These are phyloP conservation scores for Lobulomyces angularis DNA, from an alignment of 192 early-diverging fungal genomes.

Conservation along the genomic window DNA sequence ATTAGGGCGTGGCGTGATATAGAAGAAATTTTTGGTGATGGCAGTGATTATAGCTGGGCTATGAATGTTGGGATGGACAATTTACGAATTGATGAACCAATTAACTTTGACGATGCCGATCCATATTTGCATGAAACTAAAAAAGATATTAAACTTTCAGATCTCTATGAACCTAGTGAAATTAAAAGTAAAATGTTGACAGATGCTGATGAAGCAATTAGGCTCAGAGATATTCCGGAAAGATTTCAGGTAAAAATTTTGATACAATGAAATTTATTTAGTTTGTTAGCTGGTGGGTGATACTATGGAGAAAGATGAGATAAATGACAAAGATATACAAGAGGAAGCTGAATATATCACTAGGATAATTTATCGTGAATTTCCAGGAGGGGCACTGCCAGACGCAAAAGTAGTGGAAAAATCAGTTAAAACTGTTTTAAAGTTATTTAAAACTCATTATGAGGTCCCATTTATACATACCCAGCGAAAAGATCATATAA, in stretches of 20 bases:
- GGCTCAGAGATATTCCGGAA: conserved; percentile 79
- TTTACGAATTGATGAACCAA: conserved; percentile 3
- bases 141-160: conserved; percentile 29
- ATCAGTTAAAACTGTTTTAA: conserved; percentile 41
- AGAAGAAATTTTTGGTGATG: conserved; percentile 85
- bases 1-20: conserved; percentile 58
- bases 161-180: conserved; percentile 71
- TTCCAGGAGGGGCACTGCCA: conserved; percentile 12
- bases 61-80: conserved; percentile 23
- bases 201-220: conserved; percentile 79
- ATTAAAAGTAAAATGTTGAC: conserved; percentile 83
- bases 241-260: conserved; percentile 61
- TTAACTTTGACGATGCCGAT: conserved; percentile 4
- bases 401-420: no score
- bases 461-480: conserved; percentile 87
- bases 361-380: conserved; percentile 7
- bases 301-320: background rate
- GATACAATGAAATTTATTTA: conserved; percentile 2
- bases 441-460: conserved; percentile 54
- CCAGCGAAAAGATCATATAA: conserved; percentile 78
- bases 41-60: conserved; percentile 77
- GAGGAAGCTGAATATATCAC: conserved; percentile 10
- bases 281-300: background rate
- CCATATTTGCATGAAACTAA: background rate
- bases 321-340: conserved; percentile 8